Base-by-base conservation (phyloP, 225 moss, liverwort and hornwort species). In the Marchantia polymorpha region DNA sequence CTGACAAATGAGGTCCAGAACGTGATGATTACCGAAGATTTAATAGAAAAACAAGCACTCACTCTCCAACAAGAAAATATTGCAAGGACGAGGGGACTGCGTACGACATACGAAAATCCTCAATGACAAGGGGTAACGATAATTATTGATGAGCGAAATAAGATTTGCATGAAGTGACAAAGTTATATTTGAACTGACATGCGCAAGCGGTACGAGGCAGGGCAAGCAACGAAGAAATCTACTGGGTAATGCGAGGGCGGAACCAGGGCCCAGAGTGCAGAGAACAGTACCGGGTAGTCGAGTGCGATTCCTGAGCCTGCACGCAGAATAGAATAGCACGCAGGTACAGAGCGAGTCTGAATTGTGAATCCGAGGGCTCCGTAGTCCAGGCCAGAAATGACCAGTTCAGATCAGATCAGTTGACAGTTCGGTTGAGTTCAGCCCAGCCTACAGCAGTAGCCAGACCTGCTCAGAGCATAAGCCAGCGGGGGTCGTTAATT, bases 131-230 rank as follows among this genome's bases (percentile, higher is more conserved):
- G 47, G 47, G 10, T 51, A 72, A 72, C 20, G n/a, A 50, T 29
- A 31, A 29, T 29, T 39, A 68, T 4, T 68, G 27, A 31, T 6
- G 68, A 20, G 16, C 39, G 31, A 72, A 50, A n/a, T 72, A 13
- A 51, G 71, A 47, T 49, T 56, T 72, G 20, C 71, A 72, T 72
- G 71, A 51, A 51, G 49, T 48, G 70, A 71, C 47, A 71, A 71
- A 50, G 48, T 71, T 49, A 48, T 4, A 47, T 47, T 9, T 66
- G n/a, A 66, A 29, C 66, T 66, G 30, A 66, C 66, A 66, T 39
- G 39, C 39, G 39, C 3, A 39, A 39, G 39, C 39, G 39, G 39
- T 39, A 39, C 39, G 5, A 39, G 39, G 39, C 39, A 39, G 39
- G 39, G 39, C 39, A 39, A 39, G 39, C 39, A 39, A 39, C 5